phyloP scores from a whole-genome alignment of 331 rosid genomes.

The Rosa hybrid region DNA sequence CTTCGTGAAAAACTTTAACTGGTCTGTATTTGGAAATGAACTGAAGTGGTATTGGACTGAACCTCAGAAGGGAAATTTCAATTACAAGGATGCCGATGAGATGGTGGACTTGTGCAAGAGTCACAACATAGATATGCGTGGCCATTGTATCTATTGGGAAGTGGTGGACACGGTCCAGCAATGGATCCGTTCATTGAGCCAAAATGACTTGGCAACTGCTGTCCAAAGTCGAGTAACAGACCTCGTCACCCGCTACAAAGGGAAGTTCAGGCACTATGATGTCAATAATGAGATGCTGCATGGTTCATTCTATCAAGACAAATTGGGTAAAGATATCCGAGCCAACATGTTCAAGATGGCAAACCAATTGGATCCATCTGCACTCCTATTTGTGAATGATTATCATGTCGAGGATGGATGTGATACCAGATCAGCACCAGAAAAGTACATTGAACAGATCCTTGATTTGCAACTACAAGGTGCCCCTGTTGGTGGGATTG shows the following conservation, averaged over 20 bases:
- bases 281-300: conserved; percentile 98
- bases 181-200: conserved; percentile 71
- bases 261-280: conserved; percentile 87
- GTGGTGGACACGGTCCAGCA: conserved; percentile 74
- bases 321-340: conserved; percentile 70
- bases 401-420: conserved; percentile 92
- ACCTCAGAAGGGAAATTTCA: conserved; percentile 71
- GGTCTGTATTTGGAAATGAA: conserved; percentile 99
- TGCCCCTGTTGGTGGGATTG: conserved; percentile 86
- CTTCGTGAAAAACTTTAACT: conserved; percentile 83
- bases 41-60: conserved; percentile 99
- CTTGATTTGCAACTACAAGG: conserved; percentile 77
- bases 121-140: conserved; percentile 70
- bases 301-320: conserved; percentile 86
- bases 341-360: conserved; percentile 90
- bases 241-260: conserved; percentile 78
- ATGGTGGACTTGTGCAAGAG: conserved; percentile 67
- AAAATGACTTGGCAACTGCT: conserved; percentile 60
- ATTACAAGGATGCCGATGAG: conserved; percentile 90
- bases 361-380: conserved; percentile 66
- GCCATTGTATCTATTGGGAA: conserved; percentile 98
- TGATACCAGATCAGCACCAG: conserved; percentile 79
- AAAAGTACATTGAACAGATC: conserved; percentile 71
- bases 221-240: conserved; percentile 72
- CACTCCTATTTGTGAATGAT: conserved; percentile 79